phyloP scores from a whole-genome alignment of 2,329 filamentous ascomycete species.

The Lasiodiplodia gonubiensis region DNA sequence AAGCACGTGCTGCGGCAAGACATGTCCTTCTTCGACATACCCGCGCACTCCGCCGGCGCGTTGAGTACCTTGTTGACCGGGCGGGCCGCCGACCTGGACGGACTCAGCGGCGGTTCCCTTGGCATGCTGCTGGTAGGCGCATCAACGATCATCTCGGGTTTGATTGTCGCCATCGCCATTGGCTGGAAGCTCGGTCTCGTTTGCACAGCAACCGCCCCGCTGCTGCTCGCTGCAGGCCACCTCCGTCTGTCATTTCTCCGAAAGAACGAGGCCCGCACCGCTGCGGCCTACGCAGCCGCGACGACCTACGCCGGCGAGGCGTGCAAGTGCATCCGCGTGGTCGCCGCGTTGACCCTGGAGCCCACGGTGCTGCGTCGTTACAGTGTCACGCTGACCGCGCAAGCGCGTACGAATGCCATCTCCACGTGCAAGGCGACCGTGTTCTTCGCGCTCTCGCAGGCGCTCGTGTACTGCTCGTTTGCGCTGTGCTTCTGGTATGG shows the following conservation, averaged over 20 bases:
- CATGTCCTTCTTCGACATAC: conserved; percentile 83
- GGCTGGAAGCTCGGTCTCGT: conserved; percentile 87
- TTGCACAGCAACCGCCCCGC: conserved; percentile 74
- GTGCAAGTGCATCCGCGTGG: conserved; percentile 86
- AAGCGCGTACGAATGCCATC: conserved; percentile 31
- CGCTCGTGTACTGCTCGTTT: conserved; percentile 74
- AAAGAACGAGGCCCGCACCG: conserved; percentile 76
- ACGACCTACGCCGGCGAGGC: conserved; percentile 88
- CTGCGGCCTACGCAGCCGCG: conserved; percentile 77
- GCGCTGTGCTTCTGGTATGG: conserved; percentile 95
- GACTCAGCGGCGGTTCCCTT: conserved; percentile 81
- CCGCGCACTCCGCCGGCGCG: conserved; percentile 85
- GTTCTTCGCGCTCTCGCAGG: conserved; percentile 82
- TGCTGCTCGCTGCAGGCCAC: conserved; percentile 78
- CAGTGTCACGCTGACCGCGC: conserved; percentile 64
- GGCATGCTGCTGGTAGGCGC: conserved; percentile 79
- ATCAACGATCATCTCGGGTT: conserved; percentile 76
- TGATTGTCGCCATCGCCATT: conserved; percentile 69
- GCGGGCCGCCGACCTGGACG: conserved; percentile 82
- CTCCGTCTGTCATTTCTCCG: conserved; percentile 82
- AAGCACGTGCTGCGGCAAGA: conserved; percentile 86
- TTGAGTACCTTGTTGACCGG: conserved; percentile 85
- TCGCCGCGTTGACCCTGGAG: conserved; percentile 85
- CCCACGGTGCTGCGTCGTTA: conserved; percentile 76
- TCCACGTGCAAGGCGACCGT: conserved; percentile 69